A percentile compares a stretch with the other conserved stretches of the same genome.
phyloP scores from a whole-genome alignment of 1,139 yeast genomes.

The Lodderomyces oxycetoniae region DNA sequence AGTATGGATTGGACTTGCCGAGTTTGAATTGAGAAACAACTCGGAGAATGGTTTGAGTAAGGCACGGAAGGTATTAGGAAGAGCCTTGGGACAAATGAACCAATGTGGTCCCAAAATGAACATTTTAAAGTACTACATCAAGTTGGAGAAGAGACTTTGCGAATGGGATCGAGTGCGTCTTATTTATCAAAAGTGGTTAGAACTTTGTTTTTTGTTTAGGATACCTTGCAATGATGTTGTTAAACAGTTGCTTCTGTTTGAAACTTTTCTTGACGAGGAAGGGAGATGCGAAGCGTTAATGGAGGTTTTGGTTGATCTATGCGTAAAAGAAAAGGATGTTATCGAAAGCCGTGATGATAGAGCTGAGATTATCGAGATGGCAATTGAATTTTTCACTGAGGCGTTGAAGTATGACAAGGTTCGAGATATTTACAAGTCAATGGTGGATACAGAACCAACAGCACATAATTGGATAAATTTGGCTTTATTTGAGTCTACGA shows the following conservation, averaged over 20 bases:
- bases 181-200: slow-evolving; percentile 66
- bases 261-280: slow-evolving; percentile 62
- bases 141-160: slow-evolving; percentile 50
- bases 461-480: slow-evolving; percentile 59
- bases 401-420: slow-evolving; percentile 55
- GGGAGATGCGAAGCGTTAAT: slow-evolving; percentile 52
- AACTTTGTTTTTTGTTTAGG: slow-evolving; percentile 44
- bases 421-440: slow-evolving; percentile 45
- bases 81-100: slow-evolving; percentile 55
- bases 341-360: slow-evolving; percentile 12
- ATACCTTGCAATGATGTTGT: slow-evolving; percentile 19
- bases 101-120: slow-evolving; percentile 49
- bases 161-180: slow-evolving; percentile 77
- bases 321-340: slow-evolving; percentile 21
- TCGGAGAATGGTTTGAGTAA: slow-evolving; percentile 27
- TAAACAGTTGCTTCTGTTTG: slow-evolving; percentile 61
- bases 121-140: slow-evolving; percentile 61
- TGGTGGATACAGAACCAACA: slow-evolving; percentile 29
- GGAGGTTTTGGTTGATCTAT: slow-evolving; percentile 47
- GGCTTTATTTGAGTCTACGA: slow-evolving; percentile 68
- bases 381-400: slow-evolving; percentile 58
- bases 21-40: slow-evolving; percentile 66
- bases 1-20: slow-evolving; percentile 66
- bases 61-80: slow-evolving; percentile 72
- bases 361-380: slow-evolving; percentile 40